Base-by-base conservation (phyloP, 257 asterid species). In the Fraxinus quadrangulata region DNA sequence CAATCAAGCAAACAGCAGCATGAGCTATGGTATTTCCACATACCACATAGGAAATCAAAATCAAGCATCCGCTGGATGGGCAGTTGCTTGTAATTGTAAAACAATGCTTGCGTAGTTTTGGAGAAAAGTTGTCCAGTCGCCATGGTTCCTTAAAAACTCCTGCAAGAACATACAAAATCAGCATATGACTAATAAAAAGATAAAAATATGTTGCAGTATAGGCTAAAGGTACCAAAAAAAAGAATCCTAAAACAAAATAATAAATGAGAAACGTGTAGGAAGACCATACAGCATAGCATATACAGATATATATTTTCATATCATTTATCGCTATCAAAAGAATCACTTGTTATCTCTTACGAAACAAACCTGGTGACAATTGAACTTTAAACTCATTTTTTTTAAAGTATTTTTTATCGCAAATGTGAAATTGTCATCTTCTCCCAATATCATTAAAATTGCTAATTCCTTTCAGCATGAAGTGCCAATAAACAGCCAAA, bases 61-160 rank as follows among this genome's bases (percentile, higher is more conserved):
- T 95, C 99, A 83, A 95, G 99, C 99, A 95, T 95, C 83, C 99
- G 96, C 89, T 95, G 99, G 77, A 95, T 90, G 6, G 99, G 99
- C 71, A 93, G 91, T 71, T 95, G 98, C 93, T 95, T 95, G 90
- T 84, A 95, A 77, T 95, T 95, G 85, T 95, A 95, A 81, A 95
- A 95, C 61, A 95, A 80, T 51, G 99, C 97, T 81, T 95, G 98
- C 14, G 99, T 95, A 68, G 91, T 91, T 83, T 89, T 93, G 78
- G 99, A 95, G 85, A 95, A 95, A 83, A 95, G 89, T 79, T 93
- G 96, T 67, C 99, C 98, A 3, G 98, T 89, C 74, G 99, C 97
- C 99, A 95, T 95, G 87, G 81, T 76, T 81, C 76, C 85, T 79
- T 77, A 75, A 75, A 74, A 78, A 76, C 83, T 80, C 87, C 88